phyloP scores from a whole-genome alignment of 257 asterid species.

The Mitragyna speciosa region DNA sequence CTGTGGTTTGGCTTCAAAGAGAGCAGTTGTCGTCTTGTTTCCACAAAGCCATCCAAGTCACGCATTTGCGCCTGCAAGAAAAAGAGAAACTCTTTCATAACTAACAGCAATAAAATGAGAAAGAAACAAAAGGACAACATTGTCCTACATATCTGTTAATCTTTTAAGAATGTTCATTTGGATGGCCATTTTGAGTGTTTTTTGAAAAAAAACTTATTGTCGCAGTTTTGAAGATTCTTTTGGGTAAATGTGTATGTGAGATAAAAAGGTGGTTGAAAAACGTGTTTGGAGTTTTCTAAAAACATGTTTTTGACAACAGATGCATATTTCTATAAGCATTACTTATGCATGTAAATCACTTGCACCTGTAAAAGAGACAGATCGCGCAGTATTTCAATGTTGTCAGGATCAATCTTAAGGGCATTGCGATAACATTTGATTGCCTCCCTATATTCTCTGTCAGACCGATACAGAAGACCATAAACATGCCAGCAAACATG shows the following conservation, averaged over 20 bases:
- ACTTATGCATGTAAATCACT: conserved; percentile 16
- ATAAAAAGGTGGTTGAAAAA: no score
- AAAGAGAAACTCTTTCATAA: background rate
- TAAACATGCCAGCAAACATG: conserved; percentile 99
- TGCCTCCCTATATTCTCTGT: conserved; percentile 98
- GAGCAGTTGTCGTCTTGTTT: conserved; percentile 93
- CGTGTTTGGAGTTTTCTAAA: no score
- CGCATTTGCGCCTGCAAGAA: conserved; percentile 91
- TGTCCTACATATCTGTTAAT: background rate
- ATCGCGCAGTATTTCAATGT: conserved; percentile 94
- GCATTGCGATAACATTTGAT: conserved; percentile 98
- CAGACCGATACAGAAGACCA: conserved; percentile 95
- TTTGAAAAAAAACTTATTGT: no score
- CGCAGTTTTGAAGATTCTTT: no score
- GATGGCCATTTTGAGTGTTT: no score
- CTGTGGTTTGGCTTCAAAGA: conserved; percentile 96
- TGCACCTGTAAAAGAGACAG: conserved; percentile 93
- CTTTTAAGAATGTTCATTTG: no score
- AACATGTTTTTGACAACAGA: no score
- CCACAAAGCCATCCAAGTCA: conserved; percentile 96
- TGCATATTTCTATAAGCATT: no score
- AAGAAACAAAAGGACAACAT: background rate
- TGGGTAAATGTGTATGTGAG: no score
- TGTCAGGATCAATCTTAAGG: conserved; percentile 92
- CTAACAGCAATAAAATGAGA: background rate